A percentile compares a stretch with the other conserved stretches of the same genome.
Conservation (phyloP, 208 protist genomes). For the Crithidia expoeki region DNA sequence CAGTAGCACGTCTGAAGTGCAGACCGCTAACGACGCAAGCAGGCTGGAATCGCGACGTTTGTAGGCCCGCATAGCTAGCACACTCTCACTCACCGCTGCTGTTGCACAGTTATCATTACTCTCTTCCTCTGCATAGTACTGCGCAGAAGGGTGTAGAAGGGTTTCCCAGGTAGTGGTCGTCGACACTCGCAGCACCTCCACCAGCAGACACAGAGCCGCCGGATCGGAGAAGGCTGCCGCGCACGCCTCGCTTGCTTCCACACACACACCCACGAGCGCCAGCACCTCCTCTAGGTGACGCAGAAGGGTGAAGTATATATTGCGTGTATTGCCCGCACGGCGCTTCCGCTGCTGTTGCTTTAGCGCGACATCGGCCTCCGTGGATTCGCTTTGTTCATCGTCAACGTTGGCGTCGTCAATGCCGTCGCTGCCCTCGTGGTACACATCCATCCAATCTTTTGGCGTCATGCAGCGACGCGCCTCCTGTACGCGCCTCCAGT, state of each 20-base stretch:
- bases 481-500: slow-evolving; percentile 43
- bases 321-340: slow-evolving; percentile 14
- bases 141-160: slow-evolving; percentile 36
- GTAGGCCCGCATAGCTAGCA: slow-evolving; percentile 41
- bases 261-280: slow-evolving; percentile 46
- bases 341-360: slow-evolving; percentile 4
- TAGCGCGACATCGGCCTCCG: neutral
- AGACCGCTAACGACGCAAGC: slow-evolving; percentile 44
- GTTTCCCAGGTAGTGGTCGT: slow-evolving; percentile 45
- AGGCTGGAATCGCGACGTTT: slow-evolving; percentile 54
- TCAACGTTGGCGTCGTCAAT: slow-evolving; percentile 1
- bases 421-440: slow-evolving; percentile 4
- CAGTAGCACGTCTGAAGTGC: slow-evolving; percentile 44
- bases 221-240: slow-evolving; percentile 42
- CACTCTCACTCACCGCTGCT: slow-evolving; percentile 3
- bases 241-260: slow-evolving; percentile 58
- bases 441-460: slow-evolving; percentile 27
- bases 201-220: slow-evolving; percentile 26
- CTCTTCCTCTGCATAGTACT: slow-evolving; percentile 18
- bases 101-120: neutral
- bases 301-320: slow-evolving; percentile 41
- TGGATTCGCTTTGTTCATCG: neutral
- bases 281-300: slow-evolving; percentile 61
- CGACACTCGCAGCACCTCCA: slow-evolving; percentile 39
- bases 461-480: slow-evolving; percentile 30